Percentiles rank a stretch among this genome's conserved stretches.
These are phyloP conservation scores for Metarhizium guizhouense DNA, from an alignment of 2,329 filamentous ascomycete species.

Conservation along the genomic window DNA sequence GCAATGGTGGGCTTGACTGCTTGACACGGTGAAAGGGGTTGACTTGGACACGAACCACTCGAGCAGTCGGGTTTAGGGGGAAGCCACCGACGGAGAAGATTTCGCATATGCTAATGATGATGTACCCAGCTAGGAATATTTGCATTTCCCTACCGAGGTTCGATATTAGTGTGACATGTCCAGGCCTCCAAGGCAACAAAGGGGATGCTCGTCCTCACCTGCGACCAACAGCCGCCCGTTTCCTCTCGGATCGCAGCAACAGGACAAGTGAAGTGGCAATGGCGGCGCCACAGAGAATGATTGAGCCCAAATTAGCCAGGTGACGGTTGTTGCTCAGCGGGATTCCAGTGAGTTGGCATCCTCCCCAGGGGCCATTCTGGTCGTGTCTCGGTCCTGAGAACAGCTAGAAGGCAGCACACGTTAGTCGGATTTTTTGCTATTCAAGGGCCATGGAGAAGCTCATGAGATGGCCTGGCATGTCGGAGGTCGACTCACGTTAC, in stretches of 20 bases:
- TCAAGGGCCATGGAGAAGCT: conserved; percentile 1
- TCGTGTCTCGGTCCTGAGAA: conserved; percentile 53
- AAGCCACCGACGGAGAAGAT: conserved; percentile 94
- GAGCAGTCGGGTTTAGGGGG: conserved; percentile 60
- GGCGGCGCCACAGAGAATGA: conserved; percentile 70
- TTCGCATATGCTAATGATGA: conserved; percentile 85
- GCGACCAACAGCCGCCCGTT: conserved; percentile 87
- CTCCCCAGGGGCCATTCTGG: conserved; percentile 52
- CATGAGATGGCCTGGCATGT: conserved; percentile 6
- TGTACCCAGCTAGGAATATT: conserved; percentile 78
- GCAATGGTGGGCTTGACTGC: not conserved
- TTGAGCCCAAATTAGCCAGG: conserved; percentile 86
- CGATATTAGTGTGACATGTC: not conserved
- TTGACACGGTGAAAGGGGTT: not conserved
- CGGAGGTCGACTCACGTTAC: conserved; percentile 57
- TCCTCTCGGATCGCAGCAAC: conserved; percentile 73
- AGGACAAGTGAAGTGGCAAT: conserved; percentile 61
- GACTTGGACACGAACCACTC: conserved; percentile 51
- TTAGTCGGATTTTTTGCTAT: not conserved
- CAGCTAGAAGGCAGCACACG: conserved; percentile 15
- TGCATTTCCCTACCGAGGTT: conserved; percentile 74
- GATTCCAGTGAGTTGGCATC: conserved; percentile 72
- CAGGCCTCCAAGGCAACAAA: not conserved
- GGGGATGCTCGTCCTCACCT: conserved; percentile 46
- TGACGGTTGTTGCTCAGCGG: conserved; percentile 53